phyloP scores from a whole-genome alignment of 257 asterid species.

The Scutellaria baicalensis region DNA sequence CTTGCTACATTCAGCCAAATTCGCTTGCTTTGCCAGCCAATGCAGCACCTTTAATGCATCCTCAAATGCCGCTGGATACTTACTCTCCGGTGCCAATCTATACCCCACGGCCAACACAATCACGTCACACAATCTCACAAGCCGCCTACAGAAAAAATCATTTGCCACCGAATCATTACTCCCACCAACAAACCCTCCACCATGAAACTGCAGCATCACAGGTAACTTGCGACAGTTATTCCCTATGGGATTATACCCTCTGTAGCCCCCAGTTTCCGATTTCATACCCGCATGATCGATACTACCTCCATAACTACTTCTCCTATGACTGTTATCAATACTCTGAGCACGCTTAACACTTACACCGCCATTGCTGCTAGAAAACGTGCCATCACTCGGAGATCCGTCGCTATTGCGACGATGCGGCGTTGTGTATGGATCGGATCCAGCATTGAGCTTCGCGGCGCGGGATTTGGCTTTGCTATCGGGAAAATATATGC shows the following conservation, averaged over 20 bases:
- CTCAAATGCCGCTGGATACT: slow-evolving; percentile 81
- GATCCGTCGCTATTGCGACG: slow-evolving; percentile 58
- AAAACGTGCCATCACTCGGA: slow-evolving; percentile 7
- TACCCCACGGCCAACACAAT: slow-evolving; percentile 90
- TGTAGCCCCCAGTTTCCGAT: slow-evolving; percentile 44
- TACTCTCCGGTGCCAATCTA: slow-evolving; percentile 84
- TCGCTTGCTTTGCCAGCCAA: slow-evolving; percentile 90
- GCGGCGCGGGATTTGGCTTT: slow-evolving; percentile 18
- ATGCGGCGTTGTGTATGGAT: slow-evolving; percentile 9
- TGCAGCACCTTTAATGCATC: slow-evolving; percentile 86
- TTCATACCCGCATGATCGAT: slow-evolving; percentile 37
- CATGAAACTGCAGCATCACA: slow-evolving; percentile 81
- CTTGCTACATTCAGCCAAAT: slow-evolving; percentile 80
- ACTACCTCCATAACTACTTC: slow-evolving; percentile 52
- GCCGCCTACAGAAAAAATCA: slow-evolving; percentile 76
- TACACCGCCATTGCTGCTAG: slow-evolving; percentile 10
- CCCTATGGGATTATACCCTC: slow-evolving; percentile 67
- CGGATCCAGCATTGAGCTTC: slow-evolving; percentile 27
- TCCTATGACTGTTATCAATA: slow-evolving; percentile 23
- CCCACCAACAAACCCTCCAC: slow-evolving; percentile 92
- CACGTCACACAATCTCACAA: slow-evolving; percentile 77
- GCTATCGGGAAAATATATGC: slow-evolving; percentile 39
- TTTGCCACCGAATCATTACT: slow-evolving; percentile 76
- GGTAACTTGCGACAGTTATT: slow-evolving; percentile 47
- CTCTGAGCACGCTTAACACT: slow-evolving; percentile 18